Conservation (phyloP, 192 early-diverging fungal species). For the Entomortierella beljakovae region DNA sequence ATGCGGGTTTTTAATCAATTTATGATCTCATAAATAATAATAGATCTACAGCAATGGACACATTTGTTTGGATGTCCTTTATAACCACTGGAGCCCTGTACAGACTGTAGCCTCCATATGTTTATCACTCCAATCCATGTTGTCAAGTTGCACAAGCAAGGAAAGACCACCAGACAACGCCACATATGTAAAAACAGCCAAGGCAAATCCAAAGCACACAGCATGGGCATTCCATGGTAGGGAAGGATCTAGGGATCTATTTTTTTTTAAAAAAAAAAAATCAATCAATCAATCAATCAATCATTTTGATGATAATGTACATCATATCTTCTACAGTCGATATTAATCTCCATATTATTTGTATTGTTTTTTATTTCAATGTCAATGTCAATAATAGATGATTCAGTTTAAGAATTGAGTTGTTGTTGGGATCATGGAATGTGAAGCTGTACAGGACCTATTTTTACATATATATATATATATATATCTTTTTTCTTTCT, state of each 20-base stretch:
- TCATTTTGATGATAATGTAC: no score
- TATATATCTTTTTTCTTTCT: no score
- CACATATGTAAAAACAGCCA: slow-evolving; percentile 64
- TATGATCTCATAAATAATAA: neutral
- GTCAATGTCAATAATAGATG: slow-evolving; percentile 13
- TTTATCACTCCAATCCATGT: slow-evolving; percentile 91
- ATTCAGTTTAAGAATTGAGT: slow-evolving; percentile 24
- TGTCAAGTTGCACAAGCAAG: slow-evolving; percentile 79
- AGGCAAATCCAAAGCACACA: slow-evolving; percentile 67
- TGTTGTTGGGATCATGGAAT: no score
- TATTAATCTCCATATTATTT: neutral
- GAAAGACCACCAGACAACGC: slow-evolving; percentile 70
- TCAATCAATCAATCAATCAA: no score
- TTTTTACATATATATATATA: neutral
- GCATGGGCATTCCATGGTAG: slow-evolving; percentile 70
- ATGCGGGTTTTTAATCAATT: neutral
- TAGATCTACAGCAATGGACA: slow-evolving; percentile 93
- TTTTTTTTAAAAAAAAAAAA: neutral
- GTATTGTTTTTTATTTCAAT: neutral
- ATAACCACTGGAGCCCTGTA: slow-evolving; percentile 94
- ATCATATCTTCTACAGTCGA: neutral
- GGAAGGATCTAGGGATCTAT: no score
- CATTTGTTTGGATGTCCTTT: slow-evolving; percentile 96
- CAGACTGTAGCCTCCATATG: slow-evolving; percentile 91
- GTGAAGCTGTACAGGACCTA: neutral